Evolutionary conservation across 345 rosid genomes (phyloP).

Genomic region (Clarkia xantiana): DNA sequence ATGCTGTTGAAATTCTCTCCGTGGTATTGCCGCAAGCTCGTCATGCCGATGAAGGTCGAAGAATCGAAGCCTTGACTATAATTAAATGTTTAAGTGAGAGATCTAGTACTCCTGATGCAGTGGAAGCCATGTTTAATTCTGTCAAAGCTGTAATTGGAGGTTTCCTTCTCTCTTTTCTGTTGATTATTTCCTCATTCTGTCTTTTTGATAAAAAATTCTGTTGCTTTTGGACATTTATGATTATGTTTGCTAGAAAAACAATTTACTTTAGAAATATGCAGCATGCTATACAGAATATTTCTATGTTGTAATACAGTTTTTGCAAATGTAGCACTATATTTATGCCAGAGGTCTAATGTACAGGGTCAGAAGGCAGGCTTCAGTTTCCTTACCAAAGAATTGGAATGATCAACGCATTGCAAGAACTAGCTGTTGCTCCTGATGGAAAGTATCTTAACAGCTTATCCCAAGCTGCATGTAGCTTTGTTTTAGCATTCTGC

Average conservation of each 20-base stretch:
- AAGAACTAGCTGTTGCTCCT: conserved; percentile 67
- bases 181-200: too few relatives aligned
- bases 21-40: conserved; percentile 71
- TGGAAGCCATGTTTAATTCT: conserved; percentile 65
- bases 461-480: conserved; percentile 37
- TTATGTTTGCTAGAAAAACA: too few relatives aligned
- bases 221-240: too few relatives aligned
- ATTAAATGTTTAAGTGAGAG: conserved; percentile 55
- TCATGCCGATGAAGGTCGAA: conserved; percentile 77
- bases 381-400: conserved; percentile 76
- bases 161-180: conserved; percentile 13
- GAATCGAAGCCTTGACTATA: conserved; percentile 51
- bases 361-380: conserved; percentile 95
- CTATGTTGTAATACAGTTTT: too few relatives aligned
- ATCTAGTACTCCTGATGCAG: conserved; percentile 87
- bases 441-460: conserved; percentile 69
- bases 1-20: conserved; percentile 62
- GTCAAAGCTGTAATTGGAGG: conserved; percentile 85
- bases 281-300: too few relatives aligned
- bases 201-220: too few relatives aligned
- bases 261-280: too few relatives aligned
- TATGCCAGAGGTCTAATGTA: conserved; percentile 11
- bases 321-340: background rate
- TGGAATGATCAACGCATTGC: conserved; percentile 74
- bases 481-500: conserved; percentile 59